Base-by-base conservation (phyloP, 2,329 filamentous ascomycete species). In the Epichloe hybrida region DNA sequence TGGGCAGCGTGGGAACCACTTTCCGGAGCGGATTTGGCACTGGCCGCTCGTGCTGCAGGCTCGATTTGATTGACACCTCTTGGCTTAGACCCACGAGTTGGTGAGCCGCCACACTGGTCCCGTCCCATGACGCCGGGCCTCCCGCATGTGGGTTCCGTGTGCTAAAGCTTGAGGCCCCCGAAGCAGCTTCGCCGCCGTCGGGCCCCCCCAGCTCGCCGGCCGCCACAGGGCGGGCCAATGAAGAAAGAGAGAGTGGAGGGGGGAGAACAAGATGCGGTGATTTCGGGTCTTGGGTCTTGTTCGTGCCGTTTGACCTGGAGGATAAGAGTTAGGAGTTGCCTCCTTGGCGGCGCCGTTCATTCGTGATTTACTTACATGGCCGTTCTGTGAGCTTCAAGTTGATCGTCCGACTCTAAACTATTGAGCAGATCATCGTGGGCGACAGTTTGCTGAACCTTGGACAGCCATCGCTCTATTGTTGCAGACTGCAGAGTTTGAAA, bases 391-490 rank as follows among this genome's bases (percentile, higher is more conserved):
- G 55, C 46, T 43, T 61, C 57, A 9, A 55, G 51, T 8, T 56
- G 54, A n/a, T 56, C 50, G 46, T 59, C 58, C 5, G 56, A 56
- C 41, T 56, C 51, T 11, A 61, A 48, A 17, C 56, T 56, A 44
- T 43, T 56, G 13, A 59, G 49, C 1, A 59, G 34, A 4, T 58
- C 54, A 34, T 58, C 56, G 7, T 53, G 44, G 34, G 52, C 59
- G 5, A 56, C 55, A 7, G 53, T 66, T 48, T 61, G 62, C 21
- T 64, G 65, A 21, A 70, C 61, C 54, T 69, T 70, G 49, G 55
- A 59, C 11, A 70, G 46, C 68, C 68, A 70, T 40, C 65, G 59
- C 41, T 68, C 66, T 7, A 68, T 65, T 0, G 67, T 69, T 7
- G 57, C 61, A n/a, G 64, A 64, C 67, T 69, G 31, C 1, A 4